Conservation (phyloP, 257 asterid genomes). For the Lantana camara region DNA sequence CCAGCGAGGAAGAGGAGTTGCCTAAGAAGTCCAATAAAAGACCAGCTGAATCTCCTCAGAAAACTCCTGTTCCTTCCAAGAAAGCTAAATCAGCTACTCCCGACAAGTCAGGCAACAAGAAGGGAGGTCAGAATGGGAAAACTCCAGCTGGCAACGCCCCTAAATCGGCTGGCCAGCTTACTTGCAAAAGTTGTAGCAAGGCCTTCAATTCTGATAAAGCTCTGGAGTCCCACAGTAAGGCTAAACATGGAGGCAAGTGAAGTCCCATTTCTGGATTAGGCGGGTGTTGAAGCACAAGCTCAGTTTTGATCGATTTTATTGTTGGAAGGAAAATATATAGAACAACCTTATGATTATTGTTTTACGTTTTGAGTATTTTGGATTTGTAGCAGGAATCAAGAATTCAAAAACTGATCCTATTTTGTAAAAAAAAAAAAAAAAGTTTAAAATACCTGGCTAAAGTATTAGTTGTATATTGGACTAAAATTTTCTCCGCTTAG, state of each 20-base stretch:
- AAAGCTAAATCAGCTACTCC: slow-evolving; percentile 54
- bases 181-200: slow-evolving; percentile 38
- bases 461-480: no score
- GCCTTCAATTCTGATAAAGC: slow-evolving; percentile 23
- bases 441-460: no score
- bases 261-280: not conserved
- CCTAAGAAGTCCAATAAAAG: slow-evolving; percentile 56
- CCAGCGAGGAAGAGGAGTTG: slow-evolving; percentile 50
- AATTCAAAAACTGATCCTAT: no score
- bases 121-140: slow-evolving; percentile 36
- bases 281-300: not conserved
- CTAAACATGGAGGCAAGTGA: slow-evolving; percentile 45
- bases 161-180: slow-evolving; percentile 33
- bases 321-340: no score
- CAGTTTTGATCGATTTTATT: not conserved
- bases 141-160: slow-evolving; percentile 29
- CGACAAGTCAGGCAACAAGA: slow-evolving; percentile 48
- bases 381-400: no score
- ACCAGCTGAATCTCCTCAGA: slow-evolving; percentile 37
- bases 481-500: no score
- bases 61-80: slow-evolving; percentile 40
- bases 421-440: no score
- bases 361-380: no score
- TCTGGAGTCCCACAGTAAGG: slow-evolving; percentile 27
- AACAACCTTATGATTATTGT: no score